Evolutionary conservation across 1,139 yeast species (phyloP).

Genomic region (Suzukiozyma palmioleophila): DNA sequence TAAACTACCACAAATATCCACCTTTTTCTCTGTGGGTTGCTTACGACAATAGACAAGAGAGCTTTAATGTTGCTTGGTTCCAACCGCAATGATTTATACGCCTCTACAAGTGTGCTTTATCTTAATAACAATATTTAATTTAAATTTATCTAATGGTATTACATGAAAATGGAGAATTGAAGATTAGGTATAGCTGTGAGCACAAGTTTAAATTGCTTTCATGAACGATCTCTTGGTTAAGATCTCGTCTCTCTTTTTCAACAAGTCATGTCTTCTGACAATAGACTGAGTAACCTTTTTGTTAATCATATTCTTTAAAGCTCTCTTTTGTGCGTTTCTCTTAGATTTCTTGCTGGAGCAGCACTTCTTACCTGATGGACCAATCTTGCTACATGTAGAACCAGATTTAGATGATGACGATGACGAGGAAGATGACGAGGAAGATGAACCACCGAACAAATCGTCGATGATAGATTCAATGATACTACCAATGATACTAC

Average conservation of each 20-base stretch:
- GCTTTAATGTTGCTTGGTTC: no score
- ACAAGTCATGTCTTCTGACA: slow-evolving; percentile 5
- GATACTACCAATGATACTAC: slow-evolving; percentile 6
- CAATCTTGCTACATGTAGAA: slow-evolving; percentile 8
- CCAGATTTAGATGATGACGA: slow-evolving; percentile 7
- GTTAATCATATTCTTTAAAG: slow-evolving; percentile 15
- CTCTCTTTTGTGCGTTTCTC: slow-evolving; percentile 16
- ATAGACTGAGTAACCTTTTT: slow-evolving; percentile 13
- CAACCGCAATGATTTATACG: no score
- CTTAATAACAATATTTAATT: neutral
- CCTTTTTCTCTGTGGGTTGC: no score
- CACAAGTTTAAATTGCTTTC: neutral
- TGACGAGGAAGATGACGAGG: slow-evolving; percentile 12
- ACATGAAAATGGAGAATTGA: slow-evolving; percentile 2
- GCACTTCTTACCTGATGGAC: slow-evolving; percentile 7
- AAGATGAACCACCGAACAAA: slow-evolving; percentile 13
- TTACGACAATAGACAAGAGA: no score
- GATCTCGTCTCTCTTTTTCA: slow-evolving; percentile 2
- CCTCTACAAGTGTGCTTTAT: no score
- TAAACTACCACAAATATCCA: no score
- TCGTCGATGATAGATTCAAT: slow-evolving; percentile 11
- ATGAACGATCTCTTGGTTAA: slow-evolving; percentile 2
- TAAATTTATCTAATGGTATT: slow-evolving; percentile 1
- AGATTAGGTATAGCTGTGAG: neutral
- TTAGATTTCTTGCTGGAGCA: slow-evolving; percentile 8